Percentiles rank a stretch among this genome's conserved stretches.
Evolutionary conservation across 345 rosid genomes (phyloP).

Genomic region (Eucalyptus sp.): DNA sequence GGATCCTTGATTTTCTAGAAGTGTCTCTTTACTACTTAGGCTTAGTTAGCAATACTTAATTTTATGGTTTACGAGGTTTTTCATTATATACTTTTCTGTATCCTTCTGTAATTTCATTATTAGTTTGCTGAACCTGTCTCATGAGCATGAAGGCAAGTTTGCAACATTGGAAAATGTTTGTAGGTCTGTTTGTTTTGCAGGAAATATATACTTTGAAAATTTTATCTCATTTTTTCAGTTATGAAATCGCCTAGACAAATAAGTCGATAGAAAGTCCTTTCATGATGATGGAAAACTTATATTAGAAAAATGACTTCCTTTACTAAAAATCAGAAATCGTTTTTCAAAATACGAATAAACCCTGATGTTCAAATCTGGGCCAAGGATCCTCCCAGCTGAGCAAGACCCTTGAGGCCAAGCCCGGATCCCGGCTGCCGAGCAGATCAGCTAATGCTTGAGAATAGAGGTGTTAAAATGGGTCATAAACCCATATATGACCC

Average conservation of each 20-base stretch:
- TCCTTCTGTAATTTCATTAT: neutral
- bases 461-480: no score
- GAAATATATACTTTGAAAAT: neutral
- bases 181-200: neutral
- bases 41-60: neutral
- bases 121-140: neutral
- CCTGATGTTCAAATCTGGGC: rapidly evolving
- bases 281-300: neutral
- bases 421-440: neutral
- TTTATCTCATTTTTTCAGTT: neutral
- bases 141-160: neutral
- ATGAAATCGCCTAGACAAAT: neutral
- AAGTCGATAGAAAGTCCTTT: neutral
- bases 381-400: neutral
- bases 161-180: neutral
- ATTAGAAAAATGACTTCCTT: neutral
- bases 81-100: neutral
- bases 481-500: no score
- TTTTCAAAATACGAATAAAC: neutral
- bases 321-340: neutral
- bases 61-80: neutral
- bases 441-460: neutral
- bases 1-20: neutral
- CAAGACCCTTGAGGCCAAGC: neutral
- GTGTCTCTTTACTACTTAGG: neutral